Percentiles rank a stretch among this genome's conserved stretches.
phyloP scores from a whole-genome alignment of 2,329 filamentous ascomycete genomes.

The Rhexocercosporidium sp. region DNA sequence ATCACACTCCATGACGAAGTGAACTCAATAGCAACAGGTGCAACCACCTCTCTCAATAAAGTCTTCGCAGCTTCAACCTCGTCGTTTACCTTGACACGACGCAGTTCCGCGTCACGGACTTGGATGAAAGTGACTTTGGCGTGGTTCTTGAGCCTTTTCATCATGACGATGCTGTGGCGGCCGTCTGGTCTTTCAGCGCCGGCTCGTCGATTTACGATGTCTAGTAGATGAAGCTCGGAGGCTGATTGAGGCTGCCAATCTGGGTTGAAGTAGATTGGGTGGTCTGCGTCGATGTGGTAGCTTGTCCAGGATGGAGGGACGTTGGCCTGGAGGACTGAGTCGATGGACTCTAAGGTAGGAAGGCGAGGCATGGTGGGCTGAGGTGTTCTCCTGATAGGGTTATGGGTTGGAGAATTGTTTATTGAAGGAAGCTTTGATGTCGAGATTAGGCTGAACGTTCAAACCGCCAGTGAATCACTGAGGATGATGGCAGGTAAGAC shows the following conservation, averaged over 20 bases:
- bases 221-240: background rate
- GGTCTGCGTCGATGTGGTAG: too few species aligned
- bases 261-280: background rate
- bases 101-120: background rate
- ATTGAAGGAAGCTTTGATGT: too few species aligned
- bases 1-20: background rate
- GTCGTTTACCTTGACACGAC: background rate
- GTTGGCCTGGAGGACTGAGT: too few species aligned
- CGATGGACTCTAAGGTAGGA: too few species aligned
- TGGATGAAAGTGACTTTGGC: background rate
- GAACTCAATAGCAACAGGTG: too few species aligned
- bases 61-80: background rate
- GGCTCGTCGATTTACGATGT: background rate
- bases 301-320: too few species aligned
- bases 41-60: too few species aligned
- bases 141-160: background rate
- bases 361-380: too few species aligned
- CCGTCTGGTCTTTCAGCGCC: background rate
- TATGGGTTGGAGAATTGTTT: too few species aligned
- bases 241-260: background rate
- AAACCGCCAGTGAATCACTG: background rate
- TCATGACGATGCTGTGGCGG: background rate
- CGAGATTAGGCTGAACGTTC: too few species aligned
- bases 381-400: too few species aligned
- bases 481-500: background rate